These are phyloP conservation scores for Casaregolazyma lundiana DNA, from an alignment of 1,139 yeast genomes.

Conservation along the genomic window DNA sequence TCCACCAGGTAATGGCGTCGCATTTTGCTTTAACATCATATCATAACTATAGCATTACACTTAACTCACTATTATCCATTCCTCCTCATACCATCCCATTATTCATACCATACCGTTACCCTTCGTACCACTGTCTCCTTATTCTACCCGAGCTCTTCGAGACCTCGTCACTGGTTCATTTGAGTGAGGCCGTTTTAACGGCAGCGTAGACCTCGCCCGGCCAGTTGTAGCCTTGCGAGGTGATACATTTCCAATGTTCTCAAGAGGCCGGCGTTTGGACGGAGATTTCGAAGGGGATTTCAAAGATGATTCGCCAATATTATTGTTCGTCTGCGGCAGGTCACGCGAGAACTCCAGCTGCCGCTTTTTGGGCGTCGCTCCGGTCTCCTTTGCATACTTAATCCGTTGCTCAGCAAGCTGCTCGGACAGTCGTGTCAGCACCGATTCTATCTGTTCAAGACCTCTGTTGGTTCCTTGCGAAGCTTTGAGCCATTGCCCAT, in stretches of 20 bases:
- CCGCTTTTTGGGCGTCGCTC: constrained; percentile 15
- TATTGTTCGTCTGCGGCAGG: constrained; percentile 9
- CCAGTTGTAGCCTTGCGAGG: background rate
- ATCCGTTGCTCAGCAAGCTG: background rate
- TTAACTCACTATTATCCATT: background rate
- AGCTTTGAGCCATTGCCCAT: background rate
- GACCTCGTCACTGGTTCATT: background rate
- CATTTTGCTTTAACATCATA: too few relatives aligned
- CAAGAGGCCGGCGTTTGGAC: constrained; percentile 4
- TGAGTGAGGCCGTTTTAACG: background rate
- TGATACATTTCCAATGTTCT: background rate
- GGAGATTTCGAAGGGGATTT: background rate
- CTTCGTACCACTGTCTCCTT: background rate
- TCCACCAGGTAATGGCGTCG: too few relatives aligned
- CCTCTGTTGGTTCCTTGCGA: background rate
- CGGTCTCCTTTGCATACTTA: constrained; percentile 9
- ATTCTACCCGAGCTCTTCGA: background rate
- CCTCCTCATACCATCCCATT: background rate
- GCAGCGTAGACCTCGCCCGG: background rate
- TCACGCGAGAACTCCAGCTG: constrained; percentile 11
- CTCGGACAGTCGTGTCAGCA: background rate
- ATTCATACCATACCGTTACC: background rate
- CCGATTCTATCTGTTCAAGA: background rate
- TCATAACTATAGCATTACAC: background rate
- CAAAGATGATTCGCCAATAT: background rate